Evolutionary conservation across 495 filamentous ascomycete species (phyloP), one percentile per base, ranked within the genome.

Genomic region (Xylaria grammica): DNA sequence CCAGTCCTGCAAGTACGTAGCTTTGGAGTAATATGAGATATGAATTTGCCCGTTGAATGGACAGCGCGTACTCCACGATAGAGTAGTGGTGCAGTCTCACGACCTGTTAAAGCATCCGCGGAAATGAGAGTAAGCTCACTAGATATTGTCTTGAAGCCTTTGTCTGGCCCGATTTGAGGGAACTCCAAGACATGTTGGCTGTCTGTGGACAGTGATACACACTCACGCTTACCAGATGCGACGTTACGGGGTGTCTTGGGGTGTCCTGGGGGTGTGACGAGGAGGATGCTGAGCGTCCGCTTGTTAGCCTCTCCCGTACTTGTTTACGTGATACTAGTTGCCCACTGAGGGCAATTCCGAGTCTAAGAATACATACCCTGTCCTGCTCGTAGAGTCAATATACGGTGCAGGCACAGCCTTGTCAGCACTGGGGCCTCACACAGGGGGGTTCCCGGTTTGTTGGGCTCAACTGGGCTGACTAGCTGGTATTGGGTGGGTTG

Each of bases 331-430:
- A n/a, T n/a, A n/a, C n/a, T n/a, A n/a, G n/a, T 36, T 36, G 34
- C 34, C 11, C 11, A 11, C 34, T 6, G 34, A 9, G 7, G 19
- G 46, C 24, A 58, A 58, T 58, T 58, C 54, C 54, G 54, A 58
- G 0, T 45, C 54, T 58, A 58, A 58, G 54, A 58, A 58, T 58
- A 58, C 26, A 44, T 30, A 29, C 54, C 54, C 54, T 58, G 36
- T 38, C 54, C 54, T 46, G 54, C 53, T 57, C 36, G n/a, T 22
- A 5, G 6, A 48, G 4, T 2, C 6, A 42, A 15, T 42, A 15
- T 42, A 42, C 17, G 30, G 53, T 24, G 53, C 34, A 15, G 26
- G 26, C 55, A 42, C 40, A 59, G 56, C 56, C 56, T 48, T 46
- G 56, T 48, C 42, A 59, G 56, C 56, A 26, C 40, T 42, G 27